Conservation (phyloP, 2,329 filamentous ascomycete genomes). For the Xylaria sp. region DNA sequence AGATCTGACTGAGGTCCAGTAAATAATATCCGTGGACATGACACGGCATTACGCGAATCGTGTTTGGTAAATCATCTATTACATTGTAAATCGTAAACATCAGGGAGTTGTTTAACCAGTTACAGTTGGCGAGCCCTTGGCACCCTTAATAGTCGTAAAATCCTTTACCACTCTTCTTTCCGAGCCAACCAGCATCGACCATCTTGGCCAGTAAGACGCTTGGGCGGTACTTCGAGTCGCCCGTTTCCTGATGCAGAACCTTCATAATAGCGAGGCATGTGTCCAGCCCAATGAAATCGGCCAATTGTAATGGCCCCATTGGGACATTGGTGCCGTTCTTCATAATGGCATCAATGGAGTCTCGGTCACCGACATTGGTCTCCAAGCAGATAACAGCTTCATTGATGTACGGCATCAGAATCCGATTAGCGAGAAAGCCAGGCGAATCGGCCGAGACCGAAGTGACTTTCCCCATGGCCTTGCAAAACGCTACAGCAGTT, state of each 20-base stretch:
- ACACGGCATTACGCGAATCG: slow-evolving; percentile 5
- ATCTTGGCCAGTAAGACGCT: slow-evolving; percentile 89
- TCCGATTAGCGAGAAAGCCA: slow-evolving; percentile 94
- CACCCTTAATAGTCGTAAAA: slow-evolving; percentile 82
- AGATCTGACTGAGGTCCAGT: neutral
- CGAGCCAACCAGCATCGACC: slow-evolving; percentile 97
- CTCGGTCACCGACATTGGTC: slow-evolving; percentile 86
- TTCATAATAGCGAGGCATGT: slow-evolving; percentile 98
- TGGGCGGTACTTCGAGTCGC: slow-evolving; percentile 94
- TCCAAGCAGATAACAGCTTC: slow-evolving; percentile 94
- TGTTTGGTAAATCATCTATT: slow-evolving; percentile 2
- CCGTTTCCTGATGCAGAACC: slow-evolving; percentile 89
- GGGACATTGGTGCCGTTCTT: slow-evolving; percentile 99
- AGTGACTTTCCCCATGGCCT: slow-evolving; percentile 91
- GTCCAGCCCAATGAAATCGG: slow-evolving; percentile 97
- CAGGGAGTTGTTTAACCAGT: neutral
- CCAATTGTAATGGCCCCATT: slow-evolving; percentile 93
- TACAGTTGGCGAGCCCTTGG: neutral
- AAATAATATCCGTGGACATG: slow-evolving; percentile 16
- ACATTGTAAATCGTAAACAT: neutral
- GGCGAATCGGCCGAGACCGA: slow-evolving; percentile 90
- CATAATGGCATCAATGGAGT: slow-evolving; percentile 98
- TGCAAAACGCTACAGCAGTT: slow-evolving; percentile 85
- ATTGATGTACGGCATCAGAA: slow-evolving; percentile 99
- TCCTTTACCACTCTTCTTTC: slow-evolving; percentile 96